Percentiles rank a stretch among this genome's conserved stretches.
Evolutionary conservation across 2,329 filamentous ascomycete genomes (phyloP).

Genomic region (Leptographium galeiforme): DNA sequence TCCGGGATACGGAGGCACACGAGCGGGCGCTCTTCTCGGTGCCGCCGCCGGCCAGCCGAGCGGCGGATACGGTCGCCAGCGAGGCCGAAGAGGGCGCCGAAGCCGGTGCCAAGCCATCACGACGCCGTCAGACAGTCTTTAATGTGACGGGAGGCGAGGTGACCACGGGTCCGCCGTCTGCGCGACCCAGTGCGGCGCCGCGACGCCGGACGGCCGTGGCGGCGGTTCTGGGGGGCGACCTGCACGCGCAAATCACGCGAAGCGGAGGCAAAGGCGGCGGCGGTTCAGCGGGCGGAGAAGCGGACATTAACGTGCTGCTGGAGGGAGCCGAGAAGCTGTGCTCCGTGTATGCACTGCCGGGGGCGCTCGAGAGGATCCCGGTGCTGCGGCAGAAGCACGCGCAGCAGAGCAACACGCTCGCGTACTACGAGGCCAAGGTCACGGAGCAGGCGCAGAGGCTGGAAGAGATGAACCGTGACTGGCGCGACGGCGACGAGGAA

Average conservation of each 20-base stretch:
- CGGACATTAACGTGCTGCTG: constrained; percentile 77
- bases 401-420: constrained; percentile 58
- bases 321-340: constrained; percentile 83
- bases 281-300: constrained; percentile 36
- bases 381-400: constrained; percentile 57
- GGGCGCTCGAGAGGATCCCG: constrained; percentile 63
- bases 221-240: constrained; percentile 73
- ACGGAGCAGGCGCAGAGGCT: constrained; percentile 62
- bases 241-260: constrained; percentile 65
- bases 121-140: constrained; percentile 50
- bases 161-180: constrained; percentile 39
- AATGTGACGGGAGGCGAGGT: constrained; percentile 51
- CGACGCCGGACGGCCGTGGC: constrained; percentile 74
- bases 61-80: constrained; percentile 23
- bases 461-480: constrained; percentile 56
- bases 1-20: constrained; percentile 88
- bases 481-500: constrained; percentile 34
- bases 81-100: constrained; percentile 23
- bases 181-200: constrained; percentile 30
- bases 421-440: constrained; percentile 69
- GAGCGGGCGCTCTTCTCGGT: constrained; percentile 92
- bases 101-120: constrained; percentile 10
- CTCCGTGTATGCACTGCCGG: constrained; percentile 71
- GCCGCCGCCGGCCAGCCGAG: constrained; percentile 46
- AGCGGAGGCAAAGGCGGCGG: constrained; percentile 38